These are phyloP conservation scores for Biscutella laevigata DNA, from an alignment of 441 rosid genomes.

Conservation along the genomic window DNA sequence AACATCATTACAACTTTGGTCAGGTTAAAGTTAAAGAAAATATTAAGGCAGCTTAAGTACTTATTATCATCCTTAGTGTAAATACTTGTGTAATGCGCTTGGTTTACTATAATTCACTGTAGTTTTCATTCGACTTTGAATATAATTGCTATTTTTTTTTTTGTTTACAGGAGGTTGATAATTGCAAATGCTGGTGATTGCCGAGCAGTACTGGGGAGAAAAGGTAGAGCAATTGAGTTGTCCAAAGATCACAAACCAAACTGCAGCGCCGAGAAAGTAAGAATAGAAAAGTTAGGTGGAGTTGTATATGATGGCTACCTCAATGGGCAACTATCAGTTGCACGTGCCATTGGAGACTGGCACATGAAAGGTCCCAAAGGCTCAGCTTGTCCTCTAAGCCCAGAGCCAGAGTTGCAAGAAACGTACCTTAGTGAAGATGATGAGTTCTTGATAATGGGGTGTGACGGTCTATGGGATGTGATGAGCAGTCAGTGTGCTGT, in stretches of 20 bases:
- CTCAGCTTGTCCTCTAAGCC: constrained; percentile 62
- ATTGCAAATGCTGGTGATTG: constrained; percentile 90
- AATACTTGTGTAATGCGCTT: neutral
- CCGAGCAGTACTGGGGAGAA: constrained; percentile 77
- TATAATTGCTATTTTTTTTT: neutral
- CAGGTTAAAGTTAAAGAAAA: neutral
- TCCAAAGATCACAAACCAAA: constrained; percentile 85
- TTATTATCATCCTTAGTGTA: neutral
- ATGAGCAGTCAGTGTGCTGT: constrained; percentile 90
- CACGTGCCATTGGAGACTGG: constrained; percentile 91
- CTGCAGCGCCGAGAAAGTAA: constrained; percentile 46
- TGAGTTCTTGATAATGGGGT: constrained; percentile 85
- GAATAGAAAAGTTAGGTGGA: constrained; percentile 78
- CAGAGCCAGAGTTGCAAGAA: constrained; percentile 76
- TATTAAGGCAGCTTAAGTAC: neutral
- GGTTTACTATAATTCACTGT: neutral
- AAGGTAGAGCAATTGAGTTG: constrained; percentile 77
- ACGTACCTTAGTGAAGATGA: constrained; percentile 51
- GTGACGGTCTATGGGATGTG: constrained; percentile 93
- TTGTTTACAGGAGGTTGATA: constrained; percentile 52
- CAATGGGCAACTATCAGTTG: constrained; percentile 78
- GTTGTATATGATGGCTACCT: constrained; percentile 84
- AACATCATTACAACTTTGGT: neutral
- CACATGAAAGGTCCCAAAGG: constrained; percentile 82
- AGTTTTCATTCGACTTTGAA: constrained; percentile 11